phyloP scores from a whole-genome alignment of 108 stramenopile genomes.

The Stephanodiscus minutulus region DNA sequence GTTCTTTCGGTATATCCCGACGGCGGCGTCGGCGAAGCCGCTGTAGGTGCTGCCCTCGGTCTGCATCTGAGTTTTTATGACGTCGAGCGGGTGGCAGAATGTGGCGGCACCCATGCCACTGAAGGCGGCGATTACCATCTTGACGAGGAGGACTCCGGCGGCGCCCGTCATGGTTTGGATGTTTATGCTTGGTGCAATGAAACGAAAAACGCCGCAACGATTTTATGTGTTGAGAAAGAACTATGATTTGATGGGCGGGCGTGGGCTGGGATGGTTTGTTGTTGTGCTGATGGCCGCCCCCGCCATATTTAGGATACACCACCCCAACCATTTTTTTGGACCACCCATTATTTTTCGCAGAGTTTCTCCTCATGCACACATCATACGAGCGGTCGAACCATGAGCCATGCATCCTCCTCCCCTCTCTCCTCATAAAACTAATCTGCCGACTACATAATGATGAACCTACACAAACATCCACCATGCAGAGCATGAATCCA shows the following conservation, averaged over 20 bases:
- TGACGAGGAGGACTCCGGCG: conserved; percentile 41
- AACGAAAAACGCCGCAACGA: too few species aligned
- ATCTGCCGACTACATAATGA: neutral
- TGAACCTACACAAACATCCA: neutral
- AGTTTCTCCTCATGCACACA: too few species aligned
- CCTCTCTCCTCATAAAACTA: neutral
- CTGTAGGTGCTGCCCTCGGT: conserved; percentile 52
- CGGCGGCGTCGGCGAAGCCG: conserved; percentile 49
- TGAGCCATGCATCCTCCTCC: too few species aligned
- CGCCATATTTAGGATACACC: conserved; percentile 1
- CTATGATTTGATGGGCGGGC: too few species aligned
- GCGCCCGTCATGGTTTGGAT: conserved; percentile 37
- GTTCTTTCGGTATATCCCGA: conserved; percentile 45
- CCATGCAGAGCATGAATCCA: neutral
- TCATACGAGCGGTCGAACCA: too few species aligned
- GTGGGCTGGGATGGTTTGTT: too few species aligned
- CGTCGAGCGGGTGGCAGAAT: conserved; percentile 74
- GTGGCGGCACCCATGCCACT: conserved; percentile 81
- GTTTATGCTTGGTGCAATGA: neutral
- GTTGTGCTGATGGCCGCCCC: neutral
- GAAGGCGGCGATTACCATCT: conserved; percentile 73
- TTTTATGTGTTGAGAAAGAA: too few species aligned
- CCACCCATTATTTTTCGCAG: too few species aligned
- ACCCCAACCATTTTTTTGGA: too few species aligned
- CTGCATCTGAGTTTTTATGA: conserved; percentile 78